Conservation (phyloP, 345 rosid genomes). For the Geranium rotundifolium region DNA sequence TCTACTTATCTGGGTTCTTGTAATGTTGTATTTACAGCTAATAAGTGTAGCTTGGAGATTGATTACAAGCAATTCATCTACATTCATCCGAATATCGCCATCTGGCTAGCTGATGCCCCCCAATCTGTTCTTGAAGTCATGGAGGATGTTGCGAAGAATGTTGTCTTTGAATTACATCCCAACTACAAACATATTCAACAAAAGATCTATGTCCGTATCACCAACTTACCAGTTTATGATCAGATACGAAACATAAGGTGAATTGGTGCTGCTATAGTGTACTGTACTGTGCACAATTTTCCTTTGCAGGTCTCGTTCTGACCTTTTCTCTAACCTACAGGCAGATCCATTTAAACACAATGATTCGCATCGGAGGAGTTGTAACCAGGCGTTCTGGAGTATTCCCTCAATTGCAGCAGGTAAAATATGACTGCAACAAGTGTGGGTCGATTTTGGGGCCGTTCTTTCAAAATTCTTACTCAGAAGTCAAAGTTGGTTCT, state of each 20-base stretch:
- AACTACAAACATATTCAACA: conserved; percentile 79
- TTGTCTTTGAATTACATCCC: conserved; percentile 78
- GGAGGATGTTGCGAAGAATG: conserved; percentile 78
- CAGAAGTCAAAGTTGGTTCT: conserved; percentile 97
- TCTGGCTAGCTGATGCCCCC: conserved; percentile 97
- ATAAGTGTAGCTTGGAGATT: conserved; percentile 82
- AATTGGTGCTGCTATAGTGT: conserved; percentile 2
- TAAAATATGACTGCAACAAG: conserved; percentile 93
- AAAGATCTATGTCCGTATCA: conserved; percentile 74
- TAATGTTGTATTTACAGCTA: conserved; percentile 45
- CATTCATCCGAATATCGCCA: conserved; percentile 89
- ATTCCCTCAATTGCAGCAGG: conserved; percentile 96
- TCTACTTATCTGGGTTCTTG: background rate
- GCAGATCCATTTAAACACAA: conserved; percentile 93
- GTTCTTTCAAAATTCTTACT: conserved; percentile 90
- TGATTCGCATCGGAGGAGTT: conserved; percentile 98
- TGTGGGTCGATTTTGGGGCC: conserved; percentile 90
- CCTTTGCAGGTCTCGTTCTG: conserved; percentile 3
- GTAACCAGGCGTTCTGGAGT: conserved; percentile 96
- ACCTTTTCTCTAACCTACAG: conserved; percentile 24
- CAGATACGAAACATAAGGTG: conserved; percentile 92
- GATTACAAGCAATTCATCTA: conserved; percentile 85
- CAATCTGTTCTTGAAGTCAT: conserved; percentile 94
- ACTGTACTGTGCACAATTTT: background rate
- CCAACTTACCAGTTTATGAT: conserved; percentile 88